A percentile compares a stretch with the other conserved stretches of the same genome.
Conservation (phyloP, 768 basidiomycete species). For the Suillus weaverae region DNA sequence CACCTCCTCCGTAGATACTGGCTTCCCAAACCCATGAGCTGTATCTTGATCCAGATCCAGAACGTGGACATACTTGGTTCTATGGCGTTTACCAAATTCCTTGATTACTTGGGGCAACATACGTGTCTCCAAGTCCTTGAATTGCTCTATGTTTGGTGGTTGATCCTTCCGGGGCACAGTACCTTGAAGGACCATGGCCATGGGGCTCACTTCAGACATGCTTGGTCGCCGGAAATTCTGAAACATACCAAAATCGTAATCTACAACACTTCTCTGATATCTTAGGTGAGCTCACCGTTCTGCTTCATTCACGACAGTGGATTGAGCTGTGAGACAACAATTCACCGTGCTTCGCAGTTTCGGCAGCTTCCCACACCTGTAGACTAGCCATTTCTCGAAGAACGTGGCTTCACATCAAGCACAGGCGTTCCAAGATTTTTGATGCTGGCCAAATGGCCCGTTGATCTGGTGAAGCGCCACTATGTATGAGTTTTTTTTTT, state of each 20-base stretch:
- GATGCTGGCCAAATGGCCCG: background rate
- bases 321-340: background rate
- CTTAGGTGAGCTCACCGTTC: background rate
- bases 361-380: background rate
- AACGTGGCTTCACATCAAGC: background rate
- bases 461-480: background rate
- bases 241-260: background rate
- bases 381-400: background rate
- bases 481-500: background rate
- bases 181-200: background rate
- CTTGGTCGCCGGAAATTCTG: background rate
- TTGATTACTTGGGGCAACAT: constrained; percentile 88
- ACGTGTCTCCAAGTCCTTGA: background rate
- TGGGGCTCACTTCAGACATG: background rate
- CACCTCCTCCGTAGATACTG: constrained; percentile 40
- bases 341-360: background rate
- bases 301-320: background rate
- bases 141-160: background rate
- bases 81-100: constrained; percentile 84
- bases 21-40: constrained; percentile 41
- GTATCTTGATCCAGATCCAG: constrained; percentile 95
- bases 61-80: constrained; percentile 95
- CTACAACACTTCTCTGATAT: background rate
- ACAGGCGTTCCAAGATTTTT: background rate
- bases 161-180: background rate